Evolutionary conservation across 441 rosid genomes (phyloP).

Genomic region (Gossypium aridum): DNA sequence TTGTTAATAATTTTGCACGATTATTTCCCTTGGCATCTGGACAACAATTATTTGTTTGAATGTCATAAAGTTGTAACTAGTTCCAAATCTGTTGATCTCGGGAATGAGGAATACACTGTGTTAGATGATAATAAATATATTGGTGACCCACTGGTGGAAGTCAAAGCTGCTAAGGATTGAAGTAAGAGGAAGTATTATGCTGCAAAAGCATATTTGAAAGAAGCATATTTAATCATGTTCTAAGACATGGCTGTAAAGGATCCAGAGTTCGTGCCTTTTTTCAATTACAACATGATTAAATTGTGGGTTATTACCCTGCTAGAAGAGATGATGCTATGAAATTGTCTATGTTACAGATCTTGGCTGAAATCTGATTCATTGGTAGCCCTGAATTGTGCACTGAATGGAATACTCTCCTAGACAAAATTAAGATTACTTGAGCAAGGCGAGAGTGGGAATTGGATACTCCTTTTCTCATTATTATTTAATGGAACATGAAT

Average conservation of each 20-base stretch:
- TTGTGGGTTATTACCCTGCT: conserved; percentile 92
- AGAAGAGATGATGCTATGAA: conserved; percentile 99
- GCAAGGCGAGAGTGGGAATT: conserved; percentile 95
- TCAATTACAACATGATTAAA: conserved; percentile 97
- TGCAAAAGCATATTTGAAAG: conserved; percentile 80
- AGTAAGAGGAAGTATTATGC: conserved; percentile 93
- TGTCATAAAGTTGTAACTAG: conserved; percentile 90
- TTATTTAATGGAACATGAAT: conserved; percentile 69
- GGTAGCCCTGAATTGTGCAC: conserved; percentile 87
- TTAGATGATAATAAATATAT: conserved; percentile 94
- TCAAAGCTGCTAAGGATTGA: conserved; percentile 86
- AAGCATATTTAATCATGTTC: conserved; percentile 20
- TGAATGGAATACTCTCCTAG: conserved; percentile 87
- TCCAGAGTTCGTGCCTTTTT: conserved; percentile 72
- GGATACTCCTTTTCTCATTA: conserved; percentile 83
- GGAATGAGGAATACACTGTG: conserved; percentile 91
- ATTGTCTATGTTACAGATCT: conserved; percentile 89
- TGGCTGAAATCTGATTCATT: conserved; percentile 88
- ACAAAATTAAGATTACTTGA: conserved; percentile 90
- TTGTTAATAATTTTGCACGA: conserved; percentile 56
- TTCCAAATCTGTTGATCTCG: conserved; percentile 83
- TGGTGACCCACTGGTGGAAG: conserved; percentile 86
- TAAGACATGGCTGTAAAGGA: conserved; percentile 51
- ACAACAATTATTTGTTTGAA: conserved; percentile 40
- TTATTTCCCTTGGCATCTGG: too few species aligned